Conservation (phyloP, 345 rosid species). For the Laguncularia racemosa region DNA sequence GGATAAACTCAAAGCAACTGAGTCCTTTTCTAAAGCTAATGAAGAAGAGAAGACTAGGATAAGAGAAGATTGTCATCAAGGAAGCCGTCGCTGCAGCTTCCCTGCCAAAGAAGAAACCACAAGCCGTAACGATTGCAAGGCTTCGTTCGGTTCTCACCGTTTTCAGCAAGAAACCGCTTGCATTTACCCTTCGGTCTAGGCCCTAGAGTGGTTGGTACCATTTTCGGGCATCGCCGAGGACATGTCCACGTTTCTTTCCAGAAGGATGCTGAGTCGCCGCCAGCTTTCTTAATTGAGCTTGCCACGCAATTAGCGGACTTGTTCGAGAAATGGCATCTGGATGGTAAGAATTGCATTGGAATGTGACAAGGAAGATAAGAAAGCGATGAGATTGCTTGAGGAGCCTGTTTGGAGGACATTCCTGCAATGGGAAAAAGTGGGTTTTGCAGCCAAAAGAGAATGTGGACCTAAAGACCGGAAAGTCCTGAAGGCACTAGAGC, state of each 20-base stretch:
- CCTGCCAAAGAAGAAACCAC: background rate
- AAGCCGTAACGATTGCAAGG: background rate
- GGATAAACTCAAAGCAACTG: background rate
- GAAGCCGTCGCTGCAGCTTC: background rate
- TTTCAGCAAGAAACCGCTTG: slow-evolving; percentile 3
- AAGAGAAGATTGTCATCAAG: background rate
- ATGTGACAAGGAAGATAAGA: slow-evolving; percentile 29
- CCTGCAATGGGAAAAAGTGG: slow-evolving; percentile 46
- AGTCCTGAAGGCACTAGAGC: slow-evolving; percentile 81
- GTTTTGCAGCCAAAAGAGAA: slow-evolving; percentile 74
- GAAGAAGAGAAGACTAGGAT: background rate
- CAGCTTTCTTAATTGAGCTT: slow-evolving; percentile 33
- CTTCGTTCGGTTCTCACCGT: background rate
- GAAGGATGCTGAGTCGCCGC: slow-evolving; percentile 29
- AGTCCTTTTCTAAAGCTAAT: background rate
- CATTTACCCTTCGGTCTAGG: slow-evolving; percentile 1
- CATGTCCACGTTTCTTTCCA: slow-evolving; percentile 34
- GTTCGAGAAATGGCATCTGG: slow-evolving; percentile 35
- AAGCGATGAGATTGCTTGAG: slow-evolving; percentile 17
- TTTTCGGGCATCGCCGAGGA: slow-evolving; percentile 41
- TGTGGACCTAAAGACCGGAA: slow-evolving; percentile 67
- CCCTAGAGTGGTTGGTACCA: slow-evolving; percentile 29
- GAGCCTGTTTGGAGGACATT: slow-evolving; percentile 29
- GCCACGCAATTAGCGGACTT: slow-evolving; percentile 29
- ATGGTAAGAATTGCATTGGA: slow-evolving; percentile 40